Evolutionary conservation across 2,329 filamentous ascomycete genomes (phyloP), one percentile per base, ranked within the genome.

Genomic region (Trichoderma afroharzianum): DNA sequence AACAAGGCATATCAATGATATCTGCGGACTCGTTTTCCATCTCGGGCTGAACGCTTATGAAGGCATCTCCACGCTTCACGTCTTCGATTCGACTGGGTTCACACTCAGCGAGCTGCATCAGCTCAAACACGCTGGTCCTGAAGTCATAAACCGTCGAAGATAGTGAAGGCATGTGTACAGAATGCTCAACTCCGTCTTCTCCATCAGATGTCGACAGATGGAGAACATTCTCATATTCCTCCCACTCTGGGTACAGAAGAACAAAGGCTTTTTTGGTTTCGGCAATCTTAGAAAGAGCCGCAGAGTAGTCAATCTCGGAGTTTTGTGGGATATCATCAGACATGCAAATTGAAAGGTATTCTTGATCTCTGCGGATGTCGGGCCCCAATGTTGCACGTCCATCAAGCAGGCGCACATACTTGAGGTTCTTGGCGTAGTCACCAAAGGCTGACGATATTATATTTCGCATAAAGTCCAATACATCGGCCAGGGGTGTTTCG

Each of bases 1-100:
- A 76, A 6, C 67, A 66, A 2, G 71, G 71, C 21, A 63, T 39
- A 67, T 72, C 4, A 72, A 71, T 1, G 75, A 72, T 18, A 67
- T 63, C 11, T 30, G 70, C 28, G 28, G 59, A 55, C 3, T 47
- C 36, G 9, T 39, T 18, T 2, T 39, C n/a, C 6, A 70, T 50
- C 7, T 58, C 15, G 7, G 77, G 70, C 12, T 70, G 74, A 24
- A 79, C 66, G 6, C 77, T 68, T 21, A 79, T 43, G 6, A 32
- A 59, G 12, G 73, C 62, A 0, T 32, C 15, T 2, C 8, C 24
- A 6, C 30, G 55, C 3, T 58, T 36, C 28, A 68, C 9, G 2
- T 43, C 8, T 7, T 43, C 14, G 18, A 26, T 15, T 1, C 28
- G 33, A 3, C 30, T 58, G 11, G 32, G 12, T 7, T 26, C 33